phyloP scores from a whole-genome alignment of 176 grass and related monocot species.

The Hyparrhenia diplandra region DNA sequence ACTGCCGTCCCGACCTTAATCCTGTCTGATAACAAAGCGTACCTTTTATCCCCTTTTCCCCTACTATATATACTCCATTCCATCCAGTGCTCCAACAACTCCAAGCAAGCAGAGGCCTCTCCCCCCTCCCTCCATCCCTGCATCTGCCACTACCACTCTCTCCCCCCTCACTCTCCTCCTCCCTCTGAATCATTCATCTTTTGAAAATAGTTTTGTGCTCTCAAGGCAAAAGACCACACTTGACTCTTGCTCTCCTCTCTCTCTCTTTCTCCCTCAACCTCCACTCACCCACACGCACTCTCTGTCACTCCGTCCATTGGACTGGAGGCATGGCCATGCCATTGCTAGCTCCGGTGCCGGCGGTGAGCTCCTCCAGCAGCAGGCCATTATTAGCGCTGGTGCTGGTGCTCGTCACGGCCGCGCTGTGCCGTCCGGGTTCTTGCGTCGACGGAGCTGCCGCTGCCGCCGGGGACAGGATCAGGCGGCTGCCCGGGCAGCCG shows the following conservation, averaged over 20 bases:
- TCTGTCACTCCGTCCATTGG: neutral
- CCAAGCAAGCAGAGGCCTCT: no score
- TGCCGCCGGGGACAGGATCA: slow-evolving; percentile 46
- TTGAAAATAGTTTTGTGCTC: slow-evolving; percentile 35
- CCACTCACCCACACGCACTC: neutral
- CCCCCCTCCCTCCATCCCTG: neutral
- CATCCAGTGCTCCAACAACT: neutral
- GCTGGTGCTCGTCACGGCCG: neutral
- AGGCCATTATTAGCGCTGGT: slow-evolving; percentile 21
- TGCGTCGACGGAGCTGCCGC: slow-evolving; percentile 2
- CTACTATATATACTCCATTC: slow-evolving; percentile 6
- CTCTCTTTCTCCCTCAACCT: neutral
- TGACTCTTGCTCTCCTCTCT: slow-evolving; percentile 32
- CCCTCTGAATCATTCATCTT: slow-evolving; percentile 44
- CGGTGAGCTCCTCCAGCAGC: neutral
- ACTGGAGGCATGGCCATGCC: neutral
- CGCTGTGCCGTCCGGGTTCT: slow-evolving; percentile 24
- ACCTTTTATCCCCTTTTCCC: slow-evolving; percentile 41
- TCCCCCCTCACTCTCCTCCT: neutral
- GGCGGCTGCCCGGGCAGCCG: slow-evolving; percentile 77
- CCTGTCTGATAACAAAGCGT: slow-evolving; percentile 36
- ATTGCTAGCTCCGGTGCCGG: slow-evolving; percentile 25
- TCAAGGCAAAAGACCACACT: slow-evolving; percentile 59
- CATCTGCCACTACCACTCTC: slow-evolving; percentile 38
- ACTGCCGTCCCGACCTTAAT: neutral